Base-by-base conservation (phyloP, 2,329 filamentous ascomycete species). In the Beauveria bassiana region DNA sequence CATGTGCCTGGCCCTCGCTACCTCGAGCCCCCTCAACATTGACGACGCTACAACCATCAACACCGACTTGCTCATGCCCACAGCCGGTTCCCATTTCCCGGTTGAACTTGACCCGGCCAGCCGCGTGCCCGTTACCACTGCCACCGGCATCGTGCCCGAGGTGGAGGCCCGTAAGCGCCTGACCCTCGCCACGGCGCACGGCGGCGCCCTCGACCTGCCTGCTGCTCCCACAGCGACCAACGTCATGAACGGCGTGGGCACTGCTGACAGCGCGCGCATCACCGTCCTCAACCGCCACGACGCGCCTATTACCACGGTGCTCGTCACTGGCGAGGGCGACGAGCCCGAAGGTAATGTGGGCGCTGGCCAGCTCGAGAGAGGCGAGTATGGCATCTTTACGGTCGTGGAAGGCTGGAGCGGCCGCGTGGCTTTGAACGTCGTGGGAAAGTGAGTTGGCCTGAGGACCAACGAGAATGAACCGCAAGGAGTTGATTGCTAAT, bases 391-490 rank as follows among this genome's bases (percentile, higher is more conserved):
- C 22, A 22, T 57, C 31, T 64, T 64, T 45, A 59, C 55, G 1
- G 59, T 64, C 4, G 28, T 6, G 4, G 18, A 38, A 18, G 55
- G 47, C 28, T 64, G 62, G 62, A 62, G 58, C n/a, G 62, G 62
- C 10, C 56, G 43, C 20, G 62, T 64, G 24, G 62, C 59, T 22
- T 43, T 64, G 2, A 62, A 59, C 28, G 54, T 59, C n/a, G 59
- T 31, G 10, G 40, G 55, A 22, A 42, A 24, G 62, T 61, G 50
- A 46, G 57, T 45, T 38, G 34, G 7, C 8, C 16, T 28, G 20
- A 22, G 20, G 12, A 16, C 28, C 18, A 38, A 49, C 3, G 22
- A 16, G 18, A 43, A 20, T n/a, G 2, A 34, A 34, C 5, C 16
- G 31, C 34, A n/a, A 38, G 5, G 16, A 22, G 12, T 4, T 5